A percentile compares a stretch with the other conserved stretches of the same genome.
Conservation (phyloP, 2,329 filamentous ascomycete species). For the Fusarium bulbicola region DNA sequence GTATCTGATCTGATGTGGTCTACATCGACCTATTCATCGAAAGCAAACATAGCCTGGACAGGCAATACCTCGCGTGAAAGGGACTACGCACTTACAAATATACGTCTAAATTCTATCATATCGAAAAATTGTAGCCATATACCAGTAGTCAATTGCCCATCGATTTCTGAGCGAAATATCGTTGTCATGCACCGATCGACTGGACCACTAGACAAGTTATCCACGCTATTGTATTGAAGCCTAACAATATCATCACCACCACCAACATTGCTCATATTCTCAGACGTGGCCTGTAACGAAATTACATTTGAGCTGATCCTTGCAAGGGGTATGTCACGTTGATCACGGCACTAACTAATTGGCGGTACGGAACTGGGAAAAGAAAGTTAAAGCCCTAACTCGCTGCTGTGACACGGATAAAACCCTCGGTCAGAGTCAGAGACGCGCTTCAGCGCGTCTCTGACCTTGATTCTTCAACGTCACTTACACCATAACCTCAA, state of each 20-base stretch:
- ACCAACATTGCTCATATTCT: not conserved
- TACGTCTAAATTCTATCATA: not conserved
- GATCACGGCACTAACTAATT: not conserved
- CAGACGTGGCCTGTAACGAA: not conserved
- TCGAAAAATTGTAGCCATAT: not conserved
- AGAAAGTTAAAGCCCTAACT: not conserved
- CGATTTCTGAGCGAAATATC: too few relatives aligned
- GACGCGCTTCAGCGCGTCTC: not conserved
- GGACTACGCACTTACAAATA: too few relatives aligned
- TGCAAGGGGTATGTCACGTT: not conserved
- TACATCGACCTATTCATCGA: not conserved
- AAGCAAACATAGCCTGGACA: not conserved
- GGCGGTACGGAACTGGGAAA: not conserved
- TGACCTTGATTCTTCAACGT: not conserved
- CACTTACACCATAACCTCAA: not conserved
- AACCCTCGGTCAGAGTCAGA: slow-evolving; percentile 1
- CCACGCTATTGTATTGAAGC: not conserved
- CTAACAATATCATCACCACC: not conserved
- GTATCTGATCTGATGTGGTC: not conserved
- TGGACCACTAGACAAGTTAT: not conserved
- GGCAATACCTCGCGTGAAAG: not conserved
- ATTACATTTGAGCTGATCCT: not conserved
- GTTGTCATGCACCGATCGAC: not conserved
- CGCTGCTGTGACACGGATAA: not conserved
- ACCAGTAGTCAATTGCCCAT: too few relatives aligned